These are phyloP conservation scores for Leccinum uliginosum DNA, from an alignment of 768 basidiomycete species.

Conservation along the genomic window DNA sequence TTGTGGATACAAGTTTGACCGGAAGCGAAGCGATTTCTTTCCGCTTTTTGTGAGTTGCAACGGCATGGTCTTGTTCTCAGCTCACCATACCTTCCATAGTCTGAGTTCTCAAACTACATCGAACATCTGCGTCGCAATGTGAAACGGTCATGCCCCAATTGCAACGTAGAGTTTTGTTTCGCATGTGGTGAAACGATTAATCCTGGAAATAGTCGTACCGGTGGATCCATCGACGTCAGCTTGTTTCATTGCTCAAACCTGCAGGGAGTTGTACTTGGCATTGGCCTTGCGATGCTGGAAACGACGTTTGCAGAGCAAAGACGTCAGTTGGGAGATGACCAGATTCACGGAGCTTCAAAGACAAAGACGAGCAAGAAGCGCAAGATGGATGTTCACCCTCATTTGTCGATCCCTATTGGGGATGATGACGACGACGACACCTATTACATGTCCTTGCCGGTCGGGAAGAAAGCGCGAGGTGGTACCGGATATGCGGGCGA, in stretches of 20 bases:
- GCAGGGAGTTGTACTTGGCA: slow-evolving; percentile 87
- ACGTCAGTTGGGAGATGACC: slow-evolving; percentile 30
- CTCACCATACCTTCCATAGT: slow-evolving; percentile 38
- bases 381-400: slow-evolving; percentile 32
- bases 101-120: slow-evolving; percentile 69
- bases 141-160: slow-evolving; percentile 57
- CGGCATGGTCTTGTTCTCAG: neutral
- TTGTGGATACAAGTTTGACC: slow-evolving; percentile 59
- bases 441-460: slow-evolving; percentile 38
- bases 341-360: slow-evolving; percentile 22
- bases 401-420: slow-evolving; percentile 22
- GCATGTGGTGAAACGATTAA: slow-evolving; percentile 71
- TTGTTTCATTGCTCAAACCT: slow-evolving; percentile 88
- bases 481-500: slow-evolving; percentile 89
- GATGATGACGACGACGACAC: slow-evolving; percentile 55
- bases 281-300: slow-evolving; percentile 86
- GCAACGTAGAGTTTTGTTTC: slow-evolving; percentile 59
- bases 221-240: slow-evolving; percentile 45
- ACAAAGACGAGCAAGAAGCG: slow-evolving; percentile 38
- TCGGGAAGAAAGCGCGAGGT: slow-evolving; percentile 65
- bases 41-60: slow-evolving; percentile 64
- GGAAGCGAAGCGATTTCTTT: slow-evolving; percentile 79
- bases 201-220: slow-evolving; percentile 40
- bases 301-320: slow-evolving; percentile 58
- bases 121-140: slow-evolving; percentile 56